Percentiles rank a stretch among this genome's conserved stretches.
Conservation (phyloP, 169 alveolate genomes). For the Plasmodium coatneyi region DNA sequence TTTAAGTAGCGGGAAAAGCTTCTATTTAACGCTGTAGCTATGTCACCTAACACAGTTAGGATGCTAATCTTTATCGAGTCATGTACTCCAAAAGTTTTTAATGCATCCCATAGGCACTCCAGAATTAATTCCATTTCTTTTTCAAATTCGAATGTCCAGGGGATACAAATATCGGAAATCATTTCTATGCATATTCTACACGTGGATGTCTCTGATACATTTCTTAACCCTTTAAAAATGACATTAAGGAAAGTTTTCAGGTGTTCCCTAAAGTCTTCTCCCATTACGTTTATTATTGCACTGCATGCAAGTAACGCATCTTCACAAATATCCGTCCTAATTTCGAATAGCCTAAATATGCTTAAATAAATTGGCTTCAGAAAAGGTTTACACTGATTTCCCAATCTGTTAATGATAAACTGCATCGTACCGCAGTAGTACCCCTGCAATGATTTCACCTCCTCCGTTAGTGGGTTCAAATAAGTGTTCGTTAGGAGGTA, state of each 20-base stretch:
- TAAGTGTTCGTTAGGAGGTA: slow-evolving; percentile 74
- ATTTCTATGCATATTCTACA: slow-evolving; percentile 86
- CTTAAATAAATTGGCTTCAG: slow-evolving; percentile 76
- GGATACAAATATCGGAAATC: slow-evolving; percentile 88
- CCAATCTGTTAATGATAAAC: slow-evolving; percentile 81
- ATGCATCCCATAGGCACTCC: slow-evolving; percentile 75
- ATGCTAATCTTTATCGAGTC: slow-evolving; percentile 90
- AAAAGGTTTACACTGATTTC: slow-evolving; percentile 75
- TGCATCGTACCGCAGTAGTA: slow-evolving; percentile 84
- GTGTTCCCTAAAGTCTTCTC: slow-evolving; percentile 71
- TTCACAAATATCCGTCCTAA: slow-evolving; percentile 78
- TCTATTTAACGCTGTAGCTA: slow-evolving; percentile 91
- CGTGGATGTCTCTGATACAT: slow-evolving; percentile 69
- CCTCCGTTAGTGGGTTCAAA: slow-evolving; percentile 73
- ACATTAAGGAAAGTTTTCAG: slow-evolving; percentile 75
- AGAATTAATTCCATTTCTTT: slow-evolving; percentile 79
- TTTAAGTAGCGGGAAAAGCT: slow-evolving; percentile 84
- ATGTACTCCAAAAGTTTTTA: slow-evolving; percentile 86
- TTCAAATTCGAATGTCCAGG: slow-evolving; percentile 79
- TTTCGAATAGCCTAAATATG: slow-evolving; percentile 70
- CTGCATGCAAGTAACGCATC: slow-evolving; percentile 89
- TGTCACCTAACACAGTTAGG: slow-evolving; percentile 91
- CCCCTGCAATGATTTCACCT: slow-evolving; percentile 70
- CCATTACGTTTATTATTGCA: slow-evolving; percentile 85
- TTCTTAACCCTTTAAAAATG: slow-evolving; percentile 75